A percentile compares a stretch with the other conserved stretches of the same genome.
These are phyloP conservation scores for Suillus subalutaceus DNA, from an alignment of 768 basidiomycete genomes.

Conservation along the genomic window DNA sequence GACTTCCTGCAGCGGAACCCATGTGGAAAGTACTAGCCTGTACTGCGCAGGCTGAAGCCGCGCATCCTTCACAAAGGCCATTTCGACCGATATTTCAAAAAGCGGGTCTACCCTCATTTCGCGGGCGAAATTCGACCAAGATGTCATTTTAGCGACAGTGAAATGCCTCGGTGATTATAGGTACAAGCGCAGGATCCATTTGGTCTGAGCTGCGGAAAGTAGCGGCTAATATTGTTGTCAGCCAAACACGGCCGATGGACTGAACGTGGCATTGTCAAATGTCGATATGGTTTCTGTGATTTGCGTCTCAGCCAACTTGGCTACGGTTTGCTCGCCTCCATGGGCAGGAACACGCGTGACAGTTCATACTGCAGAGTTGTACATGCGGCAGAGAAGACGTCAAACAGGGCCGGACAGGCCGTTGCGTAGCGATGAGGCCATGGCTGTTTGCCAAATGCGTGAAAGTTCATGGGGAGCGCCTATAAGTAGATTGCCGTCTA, in stretches of 20 bases:
- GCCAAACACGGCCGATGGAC: constrained; percentile 2
- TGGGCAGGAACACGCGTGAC: not conserved
- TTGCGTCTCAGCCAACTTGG: not conserved
- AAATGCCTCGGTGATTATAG: constrained; percentile 9
- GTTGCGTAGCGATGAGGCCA: constrained; percentile 3
- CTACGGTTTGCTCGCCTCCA: not conserved
- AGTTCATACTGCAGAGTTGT: not conserved
- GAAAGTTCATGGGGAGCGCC: not conserved
- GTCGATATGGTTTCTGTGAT: constrained; percentile 1
- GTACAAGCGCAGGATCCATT: constrained; percentile 7
- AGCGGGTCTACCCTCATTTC: constrained; percentile 8
- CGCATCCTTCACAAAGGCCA: not conserved
- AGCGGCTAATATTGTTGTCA: constrained; percentile 1
- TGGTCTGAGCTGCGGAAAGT: constrained; percentile 1
- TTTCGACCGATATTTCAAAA: constrained; percentile 7
- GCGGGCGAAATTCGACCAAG: constrained; percentile 2
- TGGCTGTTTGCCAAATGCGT: not conserved
- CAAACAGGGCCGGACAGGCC: not conserved
- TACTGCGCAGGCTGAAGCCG: not conserved
- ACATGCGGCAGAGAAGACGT: constrained; percentile 1
- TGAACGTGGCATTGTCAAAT: constrained; percentile 5
- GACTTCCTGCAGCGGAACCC: not conserved
- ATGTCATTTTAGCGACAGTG: constrained; percentile 10
- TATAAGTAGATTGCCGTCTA: constrained; percentile 7
- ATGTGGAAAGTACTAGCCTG: not conserved